Percentiles rank a stretch among this genome's conserved stretches.
phyloP scores from a whole-genome alignment of 192 early-diverging fungal genomes.

The Spizellomyces sp. region DNA sequence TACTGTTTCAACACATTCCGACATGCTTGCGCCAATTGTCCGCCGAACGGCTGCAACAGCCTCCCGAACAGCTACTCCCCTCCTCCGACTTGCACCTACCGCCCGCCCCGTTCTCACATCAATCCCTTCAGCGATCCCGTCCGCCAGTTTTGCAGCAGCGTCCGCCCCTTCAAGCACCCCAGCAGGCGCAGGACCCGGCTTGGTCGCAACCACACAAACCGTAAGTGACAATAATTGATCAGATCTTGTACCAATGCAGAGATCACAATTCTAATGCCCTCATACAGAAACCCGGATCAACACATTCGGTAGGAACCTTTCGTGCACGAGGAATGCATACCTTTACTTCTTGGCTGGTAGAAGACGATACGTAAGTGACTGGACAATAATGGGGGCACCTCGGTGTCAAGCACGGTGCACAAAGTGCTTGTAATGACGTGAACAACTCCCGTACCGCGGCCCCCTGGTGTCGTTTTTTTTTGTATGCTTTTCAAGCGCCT shows the following conservation, averaged over 20 bases:
- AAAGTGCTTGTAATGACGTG: neutral
- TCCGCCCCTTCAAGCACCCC: neutral
- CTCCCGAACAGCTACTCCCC: neutral
- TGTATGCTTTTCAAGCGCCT: slow-evolving; percentile 7
- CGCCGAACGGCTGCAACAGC: neutral
- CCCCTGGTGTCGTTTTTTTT: slow-evolving; percentile 2
- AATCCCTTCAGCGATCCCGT: neutral
- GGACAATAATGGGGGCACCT: neutral
- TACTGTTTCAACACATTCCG: no score
- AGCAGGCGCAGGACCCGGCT: neutral
- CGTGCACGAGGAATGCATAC: slow-evolving; percentile 21
- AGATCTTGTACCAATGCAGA: neutral
- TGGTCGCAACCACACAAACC: neutral
- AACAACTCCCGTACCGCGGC: neutral
- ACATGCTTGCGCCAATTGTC: neutral
- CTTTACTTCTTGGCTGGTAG: slow-evolving; percentile 23
- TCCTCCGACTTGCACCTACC: neutral
- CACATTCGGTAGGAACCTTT: slow-evolving; percentile 3
- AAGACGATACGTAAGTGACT: slow-evolving; percentile 30
- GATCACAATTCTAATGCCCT: no score
- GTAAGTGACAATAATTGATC: neutral
- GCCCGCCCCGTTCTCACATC: neutral
- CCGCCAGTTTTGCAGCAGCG: neutral
- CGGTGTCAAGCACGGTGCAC: neutral
- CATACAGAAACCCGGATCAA: no score